A percentile compares a stretch with the other conserved stretches of the same genome.
Evolutionary conservation across 331 rosid genomes (phyloP).

Genomic region (Malus hybrid): DNA sequence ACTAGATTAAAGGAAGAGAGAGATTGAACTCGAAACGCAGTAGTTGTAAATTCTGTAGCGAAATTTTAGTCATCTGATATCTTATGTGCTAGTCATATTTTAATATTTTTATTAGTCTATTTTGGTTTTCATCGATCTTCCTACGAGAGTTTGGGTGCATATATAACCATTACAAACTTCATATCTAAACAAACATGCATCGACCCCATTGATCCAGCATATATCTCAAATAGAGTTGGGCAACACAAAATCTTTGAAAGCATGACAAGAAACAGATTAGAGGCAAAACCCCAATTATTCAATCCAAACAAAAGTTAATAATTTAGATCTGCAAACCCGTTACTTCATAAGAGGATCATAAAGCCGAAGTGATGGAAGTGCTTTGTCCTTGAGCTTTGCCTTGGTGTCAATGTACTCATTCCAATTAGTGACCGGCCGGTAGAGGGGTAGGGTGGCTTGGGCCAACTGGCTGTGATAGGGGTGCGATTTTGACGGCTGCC

Average conservation of each 20-base stretch:
- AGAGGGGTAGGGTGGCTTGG: constrained; percentile 49
- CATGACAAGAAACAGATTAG: neutral
- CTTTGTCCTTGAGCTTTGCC: constrained; percentile 65
- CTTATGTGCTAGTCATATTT: no score
- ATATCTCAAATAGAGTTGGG: neutral
- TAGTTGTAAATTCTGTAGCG: no score
- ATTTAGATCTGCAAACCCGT: neutral
- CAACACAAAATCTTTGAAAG: neutral
- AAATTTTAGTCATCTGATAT: no score
- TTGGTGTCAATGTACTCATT: constrained; percentile 65
- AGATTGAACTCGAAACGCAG: no score
- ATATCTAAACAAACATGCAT: neutral
- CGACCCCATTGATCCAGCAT: neutral
- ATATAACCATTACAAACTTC: neutral
- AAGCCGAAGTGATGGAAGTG: constrained; percentile 49
- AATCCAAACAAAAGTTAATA: neutral
- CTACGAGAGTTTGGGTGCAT: neutral
- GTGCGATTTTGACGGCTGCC: constrained; percentile 36
- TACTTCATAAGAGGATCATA: constrained; percentile 15
- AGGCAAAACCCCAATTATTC: neutral
- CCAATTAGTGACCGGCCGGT: constrained; percentile 65
- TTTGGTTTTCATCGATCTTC: neutral
- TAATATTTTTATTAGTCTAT: no score
- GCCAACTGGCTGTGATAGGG: constrained; percentile 43
- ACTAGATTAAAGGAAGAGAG: no score